Base-by-base conservation (phyloP, 2,329 filamentous ascomycete genomes). In the Emmonsiellopsis sp. region DNA sequence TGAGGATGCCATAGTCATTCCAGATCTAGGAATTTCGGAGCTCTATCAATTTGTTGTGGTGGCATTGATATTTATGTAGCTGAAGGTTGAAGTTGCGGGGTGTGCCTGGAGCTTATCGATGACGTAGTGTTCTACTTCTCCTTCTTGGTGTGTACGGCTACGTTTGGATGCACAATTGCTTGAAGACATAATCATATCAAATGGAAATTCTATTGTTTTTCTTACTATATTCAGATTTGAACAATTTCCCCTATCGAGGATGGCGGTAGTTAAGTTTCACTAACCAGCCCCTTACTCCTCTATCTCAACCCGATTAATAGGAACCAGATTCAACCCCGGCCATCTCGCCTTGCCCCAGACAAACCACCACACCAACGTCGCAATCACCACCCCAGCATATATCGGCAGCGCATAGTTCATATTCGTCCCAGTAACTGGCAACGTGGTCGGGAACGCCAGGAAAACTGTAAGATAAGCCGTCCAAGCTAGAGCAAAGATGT, bases 321-420 rank as follows among this genome's bases (percentile, higher is more conserved):
- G 41, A 44, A 44, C 15, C 35, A 38, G 4, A 38, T 38, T 38
- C 9, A 38, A n/a, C 35, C 35, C 35, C 35, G 35, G 35, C 35
- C 35, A 38, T 38, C 13, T 38, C 9, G 35, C 9, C 35, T 38
- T 38, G 9, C 35, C 35, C 35, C 35, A 38, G 35, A 38, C 35
- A n/a, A 38, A 38, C 35, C 35, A 38, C 35, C 35, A 38, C 9
- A 38, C 13, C 35, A 38, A n/a, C 13, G 35, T 1, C 9, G 9
- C 35, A 38, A 38, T 9, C 35, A 38, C 35, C 9, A 38, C 35
- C 35, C 9, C 35, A 38, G 35, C 35, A n/a, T 38, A 70, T 6
- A 71, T 66, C 1, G 68, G 68, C 0, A 64, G 59, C 0, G 67
- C 62, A 52, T 70, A 71, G 50, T 72, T 72, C 68, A 72, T 71